These are phyloP conservation scores for Rhazya stricta DNA, from an alignment of 257 asterid species.

Conservation along the genomic window DNA sequence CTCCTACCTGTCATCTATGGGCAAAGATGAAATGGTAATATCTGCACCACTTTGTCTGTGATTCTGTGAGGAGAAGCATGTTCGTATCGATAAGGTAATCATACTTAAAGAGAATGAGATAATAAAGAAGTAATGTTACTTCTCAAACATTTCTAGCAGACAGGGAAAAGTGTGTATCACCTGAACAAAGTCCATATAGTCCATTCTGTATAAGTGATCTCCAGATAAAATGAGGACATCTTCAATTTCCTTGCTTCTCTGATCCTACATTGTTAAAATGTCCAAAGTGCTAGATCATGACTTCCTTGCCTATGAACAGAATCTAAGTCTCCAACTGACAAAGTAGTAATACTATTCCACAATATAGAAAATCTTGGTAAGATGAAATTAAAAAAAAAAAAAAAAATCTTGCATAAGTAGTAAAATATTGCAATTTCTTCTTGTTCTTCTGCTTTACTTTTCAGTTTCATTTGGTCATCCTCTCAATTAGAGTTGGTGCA, in stretches of 20 bases:
- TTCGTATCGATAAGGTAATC: slow-evolving; percentile 4
- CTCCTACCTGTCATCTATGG: slow-evolving; percentile 72
- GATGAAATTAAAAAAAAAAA: not conserved
- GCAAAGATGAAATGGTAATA: slow-evolving; percentile 71
- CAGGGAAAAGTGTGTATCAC: slow-evolving; percentile 24
- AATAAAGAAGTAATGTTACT: not conserved
- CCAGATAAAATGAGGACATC: slow-evolving; percentile 95
- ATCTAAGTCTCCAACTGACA: not conserved
- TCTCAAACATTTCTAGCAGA: not conserved
- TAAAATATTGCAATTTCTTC: not conserved
- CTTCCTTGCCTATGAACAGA: not conserved
- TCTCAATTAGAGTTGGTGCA: not conserved
- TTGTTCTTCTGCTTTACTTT: not conserved
- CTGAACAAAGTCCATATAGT: slow-evolving; percentile 91
- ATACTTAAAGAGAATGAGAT: not conserved
- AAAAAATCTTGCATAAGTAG: not conserved
- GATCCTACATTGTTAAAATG: slow-evolving; percentile 47
- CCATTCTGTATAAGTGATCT: slow-evolving; percentile 97
- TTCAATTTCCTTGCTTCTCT: slow-evolving; percentile 89
- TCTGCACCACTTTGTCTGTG: slow-evolving; percentile 97
- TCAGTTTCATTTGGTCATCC: not conserved
- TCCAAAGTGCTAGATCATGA: not conserved
- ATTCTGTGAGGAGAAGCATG: slow-evolving; percentile 43
- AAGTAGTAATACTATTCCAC: not conserved
- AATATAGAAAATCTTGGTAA: not conserved